phyloP scores from a whole-genome alignment of 2,329 filamentous ascomycete species.

The Stachybotrys chartarum region DNA sequence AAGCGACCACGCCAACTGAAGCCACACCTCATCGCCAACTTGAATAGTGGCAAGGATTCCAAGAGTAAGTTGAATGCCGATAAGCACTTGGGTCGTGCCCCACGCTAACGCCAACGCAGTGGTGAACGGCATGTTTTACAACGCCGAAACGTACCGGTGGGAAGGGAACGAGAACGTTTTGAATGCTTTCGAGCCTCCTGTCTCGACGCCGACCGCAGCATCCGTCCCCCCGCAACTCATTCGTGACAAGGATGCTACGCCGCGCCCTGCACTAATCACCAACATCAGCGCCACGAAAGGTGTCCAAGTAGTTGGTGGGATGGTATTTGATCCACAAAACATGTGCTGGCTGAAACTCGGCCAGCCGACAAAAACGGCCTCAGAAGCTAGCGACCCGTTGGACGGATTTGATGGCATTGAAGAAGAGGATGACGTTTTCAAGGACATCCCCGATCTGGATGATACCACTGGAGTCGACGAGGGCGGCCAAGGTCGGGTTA shows the following conservation, averaged over 20 bases:
- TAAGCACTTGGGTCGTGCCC: neutral
- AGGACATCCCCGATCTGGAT: slow-evolving; percentile 86
- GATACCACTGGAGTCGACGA: slow-evolving; percentile 52
- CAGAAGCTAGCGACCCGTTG: slow-evolving; percentile 48
- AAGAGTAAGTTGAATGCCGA: slow-evolving; percentile 56
- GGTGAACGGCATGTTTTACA: slow-evolving; percentile 94
- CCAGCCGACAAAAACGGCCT: slow-evolving; percentile 35
- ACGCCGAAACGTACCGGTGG: slow-evolving; percentile 80
- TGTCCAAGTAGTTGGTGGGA: slow-evolving; percentile 90
- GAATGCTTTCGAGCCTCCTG: slow-evolving; percentile 64
- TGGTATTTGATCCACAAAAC: slow-evolving; percentile 94
- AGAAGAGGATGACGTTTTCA: slow-evolving; percentile 89
- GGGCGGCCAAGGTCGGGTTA: slow-evolving; percentile 42
- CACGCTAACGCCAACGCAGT: slow-evolving; percentile 41
- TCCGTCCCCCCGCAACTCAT: slow-evolving; percentile 29
- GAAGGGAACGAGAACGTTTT: slow-evolving; percentile 92
- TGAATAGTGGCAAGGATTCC: slow-evolving; percentile 65
- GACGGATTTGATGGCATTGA: slow-evolving; percentile 65
- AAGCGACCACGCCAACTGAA: slow-evolving; percentile 60
- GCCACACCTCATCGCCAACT: slow-evolving; percentile 82
- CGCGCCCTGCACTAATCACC: slow-evolving; percentile 76
- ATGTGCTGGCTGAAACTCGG: slow-evolving; percentile 95
- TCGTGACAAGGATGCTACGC: slow-evolving; percentile 54
- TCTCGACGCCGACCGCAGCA: slow-evolving; percentile 44
- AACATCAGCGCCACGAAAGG: slow-evolving; percentile 80